Evolutionary conservation across 2,329 filamentous ascomycete species (phyloP).

Genomic region (Aureobasidium melanogenum): DNA sequence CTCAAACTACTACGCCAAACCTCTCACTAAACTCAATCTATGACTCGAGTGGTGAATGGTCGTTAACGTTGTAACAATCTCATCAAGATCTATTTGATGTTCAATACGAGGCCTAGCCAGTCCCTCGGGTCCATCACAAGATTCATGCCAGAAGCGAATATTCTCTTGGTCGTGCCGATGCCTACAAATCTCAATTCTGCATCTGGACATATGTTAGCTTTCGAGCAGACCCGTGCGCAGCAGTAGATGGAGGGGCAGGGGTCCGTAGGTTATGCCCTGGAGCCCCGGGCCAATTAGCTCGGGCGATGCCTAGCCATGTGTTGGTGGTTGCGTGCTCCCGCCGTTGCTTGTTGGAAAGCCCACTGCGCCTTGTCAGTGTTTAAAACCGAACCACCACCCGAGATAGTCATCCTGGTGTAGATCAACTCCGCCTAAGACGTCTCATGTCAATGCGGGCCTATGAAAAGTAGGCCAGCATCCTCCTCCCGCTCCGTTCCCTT

Average conservation of each 20-base stretch:
- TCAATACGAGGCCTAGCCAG: background rate
- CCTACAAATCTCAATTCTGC: background rate
- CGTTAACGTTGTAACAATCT: slow-evolving; percentile 4
- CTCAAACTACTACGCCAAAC: slow-evolving; percentile 11
- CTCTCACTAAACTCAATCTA: slow-evolving; percentile 8
- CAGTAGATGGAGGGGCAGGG: slow-evolving; percentile 11
- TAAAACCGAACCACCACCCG: slow-evolving; percentile 9
- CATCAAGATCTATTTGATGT: background rate
- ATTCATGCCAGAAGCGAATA: background rate
- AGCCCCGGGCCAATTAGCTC: slow-evolving; percentile 11
- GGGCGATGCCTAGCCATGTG: background rate
- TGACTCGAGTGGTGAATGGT: slow-evolving; percentile 4
- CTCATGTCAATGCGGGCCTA: slow-evolving; percentile 7
- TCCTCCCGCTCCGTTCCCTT: slow-evolving; percentile 5
- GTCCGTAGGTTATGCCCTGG: slow-evolving; percentile 8
- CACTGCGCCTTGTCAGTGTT: slow-evolving; percentile 13
- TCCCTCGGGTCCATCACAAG: background rate
- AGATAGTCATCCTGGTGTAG: slow-evolving; percentile 9
- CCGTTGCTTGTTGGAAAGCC: slow-evolving; percentile 13
- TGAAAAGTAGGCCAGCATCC: slow-evolving; percentile 25
- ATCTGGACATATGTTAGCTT: slow-evolving; percentile 10
- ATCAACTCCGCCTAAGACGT: slow-evolving; percentile 10
- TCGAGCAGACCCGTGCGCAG: slow-evolving; percentile 5
- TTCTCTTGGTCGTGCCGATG: background rate
- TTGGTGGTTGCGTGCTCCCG: slow-evolving; percentile 13